Evolutionary conservation across 2,329 filamentous ascomycete species (phyloP), one percentile per base, ranked within the genome.

Genomic region (Aspergillus fructus): DNA sequence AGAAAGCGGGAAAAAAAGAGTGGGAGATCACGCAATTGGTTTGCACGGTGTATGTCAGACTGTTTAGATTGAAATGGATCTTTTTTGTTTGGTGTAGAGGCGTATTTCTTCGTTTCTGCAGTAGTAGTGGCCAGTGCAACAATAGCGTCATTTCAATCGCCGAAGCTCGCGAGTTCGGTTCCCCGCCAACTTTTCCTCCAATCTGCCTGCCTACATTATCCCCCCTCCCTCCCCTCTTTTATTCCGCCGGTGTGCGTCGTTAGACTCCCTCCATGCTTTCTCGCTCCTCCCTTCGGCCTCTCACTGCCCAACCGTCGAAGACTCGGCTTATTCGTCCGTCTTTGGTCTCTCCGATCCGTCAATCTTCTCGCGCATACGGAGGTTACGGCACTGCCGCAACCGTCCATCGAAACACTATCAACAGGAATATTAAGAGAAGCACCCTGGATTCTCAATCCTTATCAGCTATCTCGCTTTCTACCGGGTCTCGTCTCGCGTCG

Each of bases 401-500:
- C 48, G 41, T 50, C 37, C 49, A 41, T 39, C 53, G 49, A 24
- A 49, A 15, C 30, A 12, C 46, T 13, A 42, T 56, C 27, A 34
- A 21, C 40, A 13, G n/a, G 33, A 42, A 33, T 39, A 23, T 24
- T 19, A 61, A 43, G 13, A 53, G 46, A 52, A 41, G 30, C 50
- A 43, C 60, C 56, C 68, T 73, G 70, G 70, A 63, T 64, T 60
- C 63, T 56, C 33, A 55, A 37, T 51, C 59, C 24, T 47, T 54
- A 42, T 42, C 60, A 19, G 27, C 55, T 13, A 52, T 55, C 40
- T 55, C 62, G 53, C 64, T 60, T 59, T 33, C 59, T 34, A 48
- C 62, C 42, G 53, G 49, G 13, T 64, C 69, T 41, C 75, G 78
- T 53, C 72, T 80, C 27, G 66, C 71, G 43, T 71, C 71, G 17